A percentile compares a stretch with the other conserved stretches of the same genome.
These are phyloP conservation scores for Linum trigynum DNA, from an alignment of 345 rosid genomes.

Conservation along the genomic window DNA sequence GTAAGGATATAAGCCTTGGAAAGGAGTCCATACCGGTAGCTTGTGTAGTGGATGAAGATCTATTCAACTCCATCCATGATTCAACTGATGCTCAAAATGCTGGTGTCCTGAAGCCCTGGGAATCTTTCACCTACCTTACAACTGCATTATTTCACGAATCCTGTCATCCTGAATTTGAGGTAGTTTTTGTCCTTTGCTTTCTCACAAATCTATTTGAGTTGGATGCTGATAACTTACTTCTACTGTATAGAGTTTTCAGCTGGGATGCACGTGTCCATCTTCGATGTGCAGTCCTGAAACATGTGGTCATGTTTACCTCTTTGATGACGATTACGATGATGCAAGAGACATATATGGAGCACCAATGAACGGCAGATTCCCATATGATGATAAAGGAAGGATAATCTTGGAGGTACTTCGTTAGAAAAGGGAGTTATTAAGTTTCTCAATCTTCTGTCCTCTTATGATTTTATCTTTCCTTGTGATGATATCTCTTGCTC, in stretches of 20 bases:
- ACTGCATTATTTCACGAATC: constrained; percentile 49
- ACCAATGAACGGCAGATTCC: constrained; percentile 65
- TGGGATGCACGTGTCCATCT: constrained; percentile 59
- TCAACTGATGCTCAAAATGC: constrained; percentile 23
- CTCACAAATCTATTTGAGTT: not conserved
- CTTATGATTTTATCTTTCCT: too few species aligned
- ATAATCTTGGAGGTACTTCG: constrained; percentile 69
- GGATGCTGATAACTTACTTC: not conserved
- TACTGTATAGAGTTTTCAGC: constrained; percentile 50
- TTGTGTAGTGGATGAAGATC: constrained; percentile 64
- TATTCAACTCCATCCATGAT: constrained; percentile 28
- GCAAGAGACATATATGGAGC: constrained; percentile 81
- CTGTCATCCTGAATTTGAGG: constrained; percentile 47
- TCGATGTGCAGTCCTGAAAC: constrained; percentile 54
- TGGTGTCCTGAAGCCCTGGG: constrained; percentile 56
- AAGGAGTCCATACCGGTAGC: constrained; percentile 58
- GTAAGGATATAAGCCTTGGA: constrained; percentile 81
- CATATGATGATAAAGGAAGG: constrained; percentile 70
- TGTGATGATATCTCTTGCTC: constrained; percentile 4
- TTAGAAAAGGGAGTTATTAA: not conserved
- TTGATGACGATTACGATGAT: constrained; percentile 77
- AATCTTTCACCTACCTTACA: constrained; percentile 57
- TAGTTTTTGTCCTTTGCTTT: constrained; percentile 20
- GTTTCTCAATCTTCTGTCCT: not conserved
- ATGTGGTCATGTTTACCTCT: constrained; percentile 95